phyloP scores from a whole-genome alignment of 371 early-diverging fungal genomes.

The Mortierella sp. region DNA sequence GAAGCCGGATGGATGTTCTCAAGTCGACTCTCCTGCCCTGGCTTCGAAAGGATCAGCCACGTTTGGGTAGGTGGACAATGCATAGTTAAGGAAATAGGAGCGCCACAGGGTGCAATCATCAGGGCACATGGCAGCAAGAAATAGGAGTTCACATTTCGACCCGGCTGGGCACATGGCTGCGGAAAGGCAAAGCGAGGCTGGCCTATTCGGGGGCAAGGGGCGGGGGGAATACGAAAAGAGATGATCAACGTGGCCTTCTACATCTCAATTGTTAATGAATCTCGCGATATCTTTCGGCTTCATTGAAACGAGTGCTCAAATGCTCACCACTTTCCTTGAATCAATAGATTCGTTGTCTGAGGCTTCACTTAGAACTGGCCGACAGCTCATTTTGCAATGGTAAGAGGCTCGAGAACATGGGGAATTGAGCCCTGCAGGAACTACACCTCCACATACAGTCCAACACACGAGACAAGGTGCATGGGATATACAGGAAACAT shows the following conservation, averaged over 20 bases:
- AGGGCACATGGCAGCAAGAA: too few relatives aligned
- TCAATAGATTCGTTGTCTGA: slow-evolving; percentile 49
- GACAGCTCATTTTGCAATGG: slow-evolving; percentile 54
- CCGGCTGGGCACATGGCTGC: too few relatives aligned
- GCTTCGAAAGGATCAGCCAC: slow-evolving; percentile 46
- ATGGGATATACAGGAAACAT: too few relatives aligned
- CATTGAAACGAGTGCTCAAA: too few relatives aligned
- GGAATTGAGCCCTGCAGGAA: slow-evolving; percentile 1
- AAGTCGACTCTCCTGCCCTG: slow-evolving; percentile 46
- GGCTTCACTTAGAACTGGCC: slow-evolving; percentile 43
- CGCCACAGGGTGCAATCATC: too few relatives aligned
- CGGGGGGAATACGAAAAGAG: background rate
- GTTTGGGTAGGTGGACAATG: slow-evolving; percentile 30
- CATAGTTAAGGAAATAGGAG: too few relatives aligned
- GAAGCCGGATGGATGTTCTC: slow-evolving; percentile 46
- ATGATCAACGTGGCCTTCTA: background rate
- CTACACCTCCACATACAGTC: too few relatives aligned
- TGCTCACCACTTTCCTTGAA: background rate
- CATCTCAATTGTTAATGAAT: too few relatives aligned
- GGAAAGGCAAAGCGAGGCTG: too few relatives aligned
- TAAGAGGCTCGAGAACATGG: slow-evolving; percentile 10
- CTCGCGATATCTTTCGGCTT: slow-evolving; percentile 4
- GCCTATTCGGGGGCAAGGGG: background rate
- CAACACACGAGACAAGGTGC: too few relatives aligned
- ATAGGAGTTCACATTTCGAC: too few relatives aligned